phyloP scores from a whole-genome alignment of 1,284 basidiomycete species.

The Porodaedalea pini region DNA sequence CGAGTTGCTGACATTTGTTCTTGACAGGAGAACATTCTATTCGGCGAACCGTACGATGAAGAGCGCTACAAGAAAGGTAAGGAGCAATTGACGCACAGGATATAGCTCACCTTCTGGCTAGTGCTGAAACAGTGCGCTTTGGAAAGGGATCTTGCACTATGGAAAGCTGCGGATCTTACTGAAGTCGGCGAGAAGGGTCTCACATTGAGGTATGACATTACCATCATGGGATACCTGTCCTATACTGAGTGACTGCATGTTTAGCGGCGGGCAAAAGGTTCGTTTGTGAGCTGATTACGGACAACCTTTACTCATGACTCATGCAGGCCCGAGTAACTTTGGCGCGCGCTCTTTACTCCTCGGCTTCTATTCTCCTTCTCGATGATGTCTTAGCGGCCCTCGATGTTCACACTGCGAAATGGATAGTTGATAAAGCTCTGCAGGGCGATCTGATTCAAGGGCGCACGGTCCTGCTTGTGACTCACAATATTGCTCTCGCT shows the following conservation, averaged over 20 bases:
- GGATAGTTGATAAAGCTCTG: conserved; percentile 43
- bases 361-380: conserved; percentile 36
- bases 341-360: conserved; percentile 39
- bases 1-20: no score
- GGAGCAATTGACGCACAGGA: not conserved
- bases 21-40: conserved; percentile 31
- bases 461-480: conserved; percentile 42
- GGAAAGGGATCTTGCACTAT: conserved; percentile 58
- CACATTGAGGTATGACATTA: conserved; percentile 25
- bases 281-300: no score
- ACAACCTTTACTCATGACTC: not conserved
- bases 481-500: conserved; percentile 42
- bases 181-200: conserved; percentile 35
- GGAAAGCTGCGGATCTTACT: conserved; percentile 59
- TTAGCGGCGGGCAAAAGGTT: conserved; percentile 42
- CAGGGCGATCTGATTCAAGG: conserved; percentile 37
- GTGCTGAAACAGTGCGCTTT: conserved; percentile 64
- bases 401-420: conserved; percentile 44
- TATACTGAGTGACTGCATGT: not conserved
- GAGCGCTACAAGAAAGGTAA: conserved; percentile 20
- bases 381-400: conserved; percentile 42
- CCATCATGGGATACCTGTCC: not conserved
- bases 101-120: conserved; percentile 17
- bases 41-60: conserved; percentile 32
- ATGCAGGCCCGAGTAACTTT: conserved; percentile 28